Evolutionary conservation across 371 early-diverging fungal genomes (phyloP).

Genomic region (Rhizomucor pusillus): DNA sequence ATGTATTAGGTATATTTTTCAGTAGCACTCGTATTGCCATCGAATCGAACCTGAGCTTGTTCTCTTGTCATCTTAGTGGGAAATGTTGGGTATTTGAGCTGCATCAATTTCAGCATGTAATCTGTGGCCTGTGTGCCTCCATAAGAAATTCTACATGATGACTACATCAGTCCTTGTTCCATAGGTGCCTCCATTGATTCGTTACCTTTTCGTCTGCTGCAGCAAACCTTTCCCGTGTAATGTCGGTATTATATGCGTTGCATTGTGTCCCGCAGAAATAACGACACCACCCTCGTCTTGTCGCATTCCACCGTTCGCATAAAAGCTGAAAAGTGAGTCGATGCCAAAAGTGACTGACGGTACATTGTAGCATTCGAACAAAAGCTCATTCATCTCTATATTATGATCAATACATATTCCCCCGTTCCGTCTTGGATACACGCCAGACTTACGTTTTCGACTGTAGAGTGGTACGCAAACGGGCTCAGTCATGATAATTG

Average conservation of each 20-base stretch:
- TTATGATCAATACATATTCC: neutral
- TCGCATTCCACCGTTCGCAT: conserved; percentile 53
- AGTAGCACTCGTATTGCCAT: neutral
- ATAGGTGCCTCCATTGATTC: neutral
- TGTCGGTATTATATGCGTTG: conserved; percentile 80
- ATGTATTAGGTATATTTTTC: neutral
- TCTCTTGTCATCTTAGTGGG: conserved; percentile 75
- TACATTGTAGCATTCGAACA: conserved; percentile 83
- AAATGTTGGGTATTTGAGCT: conserved; percentile 87
- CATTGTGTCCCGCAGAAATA: conserved; percentile 67
- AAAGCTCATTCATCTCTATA: conserved; percentile 75
- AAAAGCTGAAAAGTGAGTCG: conserved; percentile 84
- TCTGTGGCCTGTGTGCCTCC: conserved; percentile 77
- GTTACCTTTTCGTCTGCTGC: conserved; percentile 62
- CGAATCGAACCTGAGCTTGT: conserved; percentile 62
- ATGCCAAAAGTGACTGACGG: conserved; percentile 82
- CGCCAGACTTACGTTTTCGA: conserved; percentile 57
- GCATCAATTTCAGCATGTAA: conserved; percentile 81
- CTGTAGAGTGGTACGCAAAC: conserved; percentile 72
- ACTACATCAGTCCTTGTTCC: neutral
- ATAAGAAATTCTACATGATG: conserved; percentile 50
- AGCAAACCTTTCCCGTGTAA: conserved; percentile 54
- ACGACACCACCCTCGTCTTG: conserved; percentile 65
- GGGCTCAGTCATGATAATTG: conserved; percentile 85
- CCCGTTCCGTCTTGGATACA: neutral